A percentile compares a stretch with the other conserved stretches of the same genome.
phyloP scores from a whole-genome alignment of 352 stramenopile genomes.

The Peronosclerospora sorghi region DNA sequence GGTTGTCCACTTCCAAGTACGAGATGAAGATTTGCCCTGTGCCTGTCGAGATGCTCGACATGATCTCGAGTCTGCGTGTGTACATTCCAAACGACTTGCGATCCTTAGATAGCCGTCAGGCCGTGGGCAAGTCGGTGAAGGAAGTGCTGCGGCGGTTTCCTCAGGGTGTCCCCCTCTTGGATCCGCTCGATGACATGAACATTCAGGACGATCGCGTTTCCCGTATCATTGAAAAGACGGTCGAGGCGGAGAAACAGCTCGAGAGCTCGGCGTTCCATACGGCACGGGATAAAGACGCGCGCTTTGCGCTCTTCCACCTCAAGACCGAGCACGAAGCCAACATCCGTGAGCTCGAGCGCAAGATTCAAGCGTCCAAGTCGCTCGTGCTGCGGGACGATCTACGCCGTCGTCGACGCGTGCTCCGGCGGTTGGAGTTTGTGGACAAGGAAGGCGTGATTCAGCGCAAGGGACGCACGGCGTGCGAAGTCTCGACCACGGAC shows the following conservation, averaged over 20 bases:
- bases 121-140: conserved; percentile 68
- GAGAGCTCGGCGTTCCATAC: conserved; percentile 53
- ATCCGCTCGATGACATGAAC: conserved; percentile 91
- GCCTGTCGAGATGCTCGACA: conserved; percentile 62
- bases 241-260: conserved; percentile 65
- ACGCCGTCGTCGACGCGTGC: conserved; percentile 92
- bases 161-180: conserved; percentile 84
- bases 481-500: conserved; percentile 97
- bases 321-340: conserved; percentile 89
- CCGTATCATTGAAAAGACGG: conserved; percentile 79
- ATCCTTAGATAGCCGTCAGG: conserved; percentile 56
- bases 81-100: conserved; percentile 81
- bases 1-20: conserved; percentile 31
- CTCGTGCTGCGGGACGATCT: conserved; percentile 94
- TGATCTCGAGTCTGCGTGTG: conserved; percentile 69
- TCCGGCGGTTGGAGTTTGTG: conserved; percentile 94
- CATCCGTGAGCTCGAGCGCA: conserved; percentile 87
- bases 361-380: conserved; percentile 91
- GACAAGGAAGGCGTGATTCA: conserved; percentile 94
- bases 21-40: conserved; percentile 84
- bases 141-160: conserved; percentile 68
- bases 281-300: conserved; percentile 60
- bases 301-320: conserved; percentile 83
- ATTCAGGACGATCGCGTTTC: conserved; percentile 88
- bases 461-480: conserved; percentile 97